A percentile compares a stretch with the other conserved stretches of the same genome.
phyloP scores from a whole-genome alignment of 1,284 basidiomycete species.

The Malassezia yamatoensis region DNA sequence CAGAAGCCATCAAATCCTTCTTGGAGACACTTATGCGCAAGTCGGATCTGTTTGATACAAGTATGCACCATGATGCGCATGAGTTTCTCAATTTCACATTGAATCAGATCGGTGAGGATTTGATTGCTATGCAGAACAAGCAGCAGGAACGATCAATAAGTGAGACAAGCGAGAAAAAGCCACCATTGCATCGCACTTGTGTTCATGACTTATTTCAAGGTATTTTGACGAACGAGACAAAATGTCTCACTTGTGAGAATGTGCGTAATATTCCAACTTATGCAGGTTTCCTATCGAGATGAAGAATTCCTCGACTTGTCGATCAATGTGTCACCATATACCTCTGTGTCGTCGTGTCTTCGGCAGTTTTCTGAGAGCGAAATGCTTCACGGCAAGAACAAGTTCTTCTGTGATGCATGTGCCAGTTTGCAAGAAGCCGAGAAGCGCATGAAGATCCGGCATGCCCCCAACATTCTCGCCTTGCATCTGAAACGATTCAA shows the following conservation, averaged over 20 bases:
- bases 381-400: conserved; percentile 95
- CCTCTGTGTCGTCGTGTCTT: conserved; percentile 85
- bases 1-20: conserved; percentile 25
- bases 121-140: conserved; percentile 54
- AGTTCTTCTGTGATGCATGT: conserved; percentile 95
- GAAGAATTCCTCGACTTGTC: conserved; percentile 93
- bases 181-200: conserved; percentile 56
- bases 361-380: conserved; percentile 92
- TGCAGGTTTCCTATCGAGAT: conserved; percentile 80
- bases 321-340: conserved; percentile 95
- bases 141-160: too few relatives aligned
- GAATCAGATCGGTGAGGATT: conserved; percentile 84
- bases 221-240: conserved; percentile 83
- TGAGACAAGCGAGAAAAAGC: background rate
- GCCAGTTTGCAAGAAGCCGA: conserved; percentile 95
- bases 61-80: conserved; percentile 70
- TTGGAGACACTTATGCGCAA: conserved; percentile 31
- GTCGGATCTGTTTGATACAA: conserved; percentile 40
- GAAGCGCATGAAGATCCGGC: conserved; percentile 97
- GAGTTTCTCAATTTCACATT: conserved; percentile 91
- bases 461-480: conserved; percentile 81
- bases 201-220: conserved; percentile 90
- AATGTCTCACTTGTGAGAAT: conserved; percentile 83
- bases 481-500: conserved; percentile 96
- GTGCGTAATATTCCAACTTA: conserved; percentile 14